Evolutionary conservation across 768 basidiomycete species (phyloP).

Genomic region (Mycena leptocephala): DNA sequence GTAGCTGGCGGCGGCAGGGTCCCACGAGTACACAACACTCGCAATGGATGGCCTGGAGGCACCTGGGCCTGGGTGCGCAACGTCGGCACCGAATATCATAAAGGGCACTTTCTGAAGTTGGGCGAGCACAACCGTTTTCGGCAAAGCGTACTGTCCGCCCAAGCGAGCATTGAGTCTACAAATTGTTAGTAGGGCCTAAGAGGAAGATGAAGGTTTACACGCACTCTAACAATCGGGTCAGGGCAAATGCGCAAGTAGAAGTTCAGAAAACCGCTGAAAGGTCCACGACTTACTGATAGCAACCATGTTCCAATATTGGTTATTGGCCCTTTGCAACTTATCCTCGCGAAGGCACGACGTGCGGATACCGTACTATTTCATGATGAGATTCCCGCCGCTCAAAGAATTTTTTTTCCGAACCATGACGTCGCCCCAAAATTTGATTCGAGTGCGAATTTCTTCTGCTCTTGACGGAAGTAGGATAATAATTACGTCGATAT

Average conservation of each 20-base stretch:
- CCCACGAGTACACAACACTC: constrained; percentile 71
- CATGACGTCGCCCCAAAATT: constrained; percentile 70
- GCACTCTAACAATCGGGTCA: background rate
- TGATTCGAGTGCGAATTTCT: constrained; percentile 62
- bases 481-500: constrained; percentile 59
- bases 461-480: constrained; percentile 68
- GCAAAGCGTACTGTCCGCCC: constrained; percentile 65
- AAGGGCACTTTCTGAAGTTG: constrained; percentile 46
- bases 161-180: constrained; percentile 69
- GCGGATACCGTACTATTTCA: constrained; percentile 20
- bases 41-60: constrained; percentile 69
- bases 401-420: constrained; percentile 34
- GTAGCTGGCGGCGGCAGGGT: constrained; percentile 63
- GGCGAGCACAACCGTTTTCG: constrained; percentile 43
- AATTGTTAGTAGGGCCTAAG: background rate
- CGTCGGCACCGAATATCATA: constrained; percentile 69
- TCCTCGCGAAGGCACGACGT: constrained; percentile 59
- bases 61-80: constrained; percentile 77
- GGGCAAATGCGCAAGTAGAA: background rate
- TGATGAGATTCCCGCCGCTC: background rate
- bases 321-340: constrained; percentile 52
- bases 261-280: background rate
- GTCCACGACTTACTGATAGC: too few species aligned
- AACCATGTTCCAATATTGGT: constrained; percentile 73
- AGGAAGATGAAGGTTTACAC: constrained; percentile 11